Evolutionary conservation across 768 basidiomycete species (phyloP).

Genomic region (Leccinum disarticulatum): DNA sequence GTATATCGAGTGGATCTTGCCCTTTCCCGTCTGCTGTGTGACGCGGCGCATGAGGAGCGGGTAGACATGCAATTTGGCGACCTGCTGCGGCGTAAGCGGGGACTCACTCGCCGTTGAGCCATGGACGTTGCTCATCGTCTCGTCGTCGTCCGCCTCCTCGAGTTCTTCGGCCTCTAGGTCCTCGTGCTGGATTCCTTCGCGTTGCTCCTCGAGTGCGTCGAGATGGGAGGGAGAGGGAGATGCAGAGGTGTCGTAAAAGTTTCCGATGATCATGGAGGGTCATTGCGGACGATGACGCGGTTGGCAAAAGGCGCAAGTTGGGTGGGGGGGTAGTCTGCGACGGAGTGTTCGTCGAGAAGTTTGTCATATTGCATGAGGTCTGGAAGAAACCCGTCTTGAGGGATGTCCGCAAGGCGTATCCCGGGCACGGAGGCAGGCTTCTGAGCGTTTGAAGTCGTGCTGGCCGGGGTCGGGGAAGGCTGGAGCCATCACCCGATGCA

Average conservation of each 20-base stretch:
- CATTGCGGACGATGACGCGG: slow-evolving; percentile 66
- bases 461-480: slow-evolving; percentile 3
- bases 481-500: neutral
- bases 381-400: slow-evolving; percentile 42
- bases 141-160: slow-evolving; percentile 23
- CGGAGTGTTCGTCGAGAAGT: slow-evolving; percentile 60
- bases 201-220: slow-evolving; percentile 5
- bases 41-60: slow-evolving; percentile 54
- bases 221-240: slow-evolving; percentile 1
- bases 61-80: slow-evolving; percentile 39
- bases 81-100: slow-evolving; percentile 22
- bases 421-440: slow-evolving; percentile 12
- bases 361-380: slow-evolving; percentile 64
- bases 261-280: slow-evolving; percentile 60
- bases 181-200: slow-evolving; percentile 10
- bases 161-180: slow-evolving; percentile 12
- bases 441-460: neutral
- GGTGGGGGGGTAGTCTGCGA: slow-evolving; percentile 52
- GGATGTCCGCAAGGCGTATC: slow-evolving; percentile 19
- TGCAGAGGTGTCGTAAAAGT: slow-evolving; percentile 26
- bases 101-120: slow-evolving; percentile 17
- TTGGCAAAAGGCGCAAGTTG: slow-evolving; percentile 55
- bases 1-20: slow-evolving; percentile 70
- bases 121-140: slow-evolving; percentile 14
- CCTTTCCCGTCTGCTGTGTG: slow-evolving; percentile 91